These are phyloP conservation scores for Dillenia suffruticosa DNA, from an alignment of 164 flowering plant species.

Conservation along the genomic window DNA sequence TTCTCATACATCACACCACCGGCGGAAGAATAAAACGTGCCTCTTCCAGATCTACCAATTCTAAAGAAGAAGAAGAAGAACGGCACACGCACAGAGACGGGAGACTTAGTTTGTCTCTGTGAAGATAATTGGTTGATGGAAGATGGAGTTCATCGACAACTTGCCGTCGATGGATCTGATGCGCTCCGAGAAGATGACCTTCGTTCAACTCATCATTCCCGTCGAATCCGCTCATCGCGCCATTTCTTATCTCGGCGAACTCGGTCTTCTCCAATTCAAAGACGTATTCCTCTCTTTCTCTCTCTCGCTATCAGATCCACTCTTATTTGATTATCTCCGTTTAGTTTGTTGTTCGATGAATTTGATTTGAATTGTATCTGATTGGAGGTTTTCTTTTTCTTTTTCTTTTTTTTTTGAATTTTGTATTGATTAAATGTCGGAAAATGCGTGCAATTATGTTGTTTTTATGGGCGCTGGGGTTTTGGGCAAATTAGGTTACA, in stretches of 20 bases:
- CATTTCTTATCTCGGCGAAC: slow-evolving; percentile 79
- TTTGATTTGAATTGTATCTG: neutral
- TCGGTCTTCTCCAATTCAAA: slow-evolving; percentile 85
- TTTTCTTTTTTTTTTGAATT: neutral
- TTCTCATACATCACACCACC: no score
- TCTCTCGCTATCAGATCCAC: neutral
- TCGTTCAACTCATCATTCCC: slow-evolving; percentile 84
- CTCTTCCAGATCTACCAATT: slow-evolving; percentile 18
- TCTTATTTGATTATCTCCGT: neutral
- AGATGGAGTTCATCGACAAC: slow-evolving; percentile 37
- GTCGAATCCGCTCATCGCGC: slow-evolving; percentile 90
- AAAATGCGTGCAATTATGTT: no score
- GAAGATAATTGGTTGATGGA: slow-evolving; percentile 16
- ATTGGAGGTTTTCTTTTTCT: neutral
- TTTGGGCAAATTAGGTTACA: no score
- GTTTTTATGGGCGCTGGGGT: no score
- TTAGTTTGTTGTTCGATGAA: neutral
- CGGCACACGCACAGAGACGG: neutral
- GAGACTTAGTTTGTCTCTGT: neutral
- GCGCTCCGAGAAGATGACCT: slow-evolving; percentile 93
- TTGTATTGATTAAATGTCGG: no score
- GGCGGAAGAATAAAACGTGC: neutral
- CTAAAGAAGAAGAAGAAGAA: no score
- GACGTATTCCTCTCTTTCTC: slow-evolving; percentile 43
- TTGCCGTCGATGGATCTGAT: slow-evolving; percentile 88